phyloP scores from a whole-genome alignment of 2,329 filamentous ascomycete genomes.

The Sclerotinia nivalis region DNA sequence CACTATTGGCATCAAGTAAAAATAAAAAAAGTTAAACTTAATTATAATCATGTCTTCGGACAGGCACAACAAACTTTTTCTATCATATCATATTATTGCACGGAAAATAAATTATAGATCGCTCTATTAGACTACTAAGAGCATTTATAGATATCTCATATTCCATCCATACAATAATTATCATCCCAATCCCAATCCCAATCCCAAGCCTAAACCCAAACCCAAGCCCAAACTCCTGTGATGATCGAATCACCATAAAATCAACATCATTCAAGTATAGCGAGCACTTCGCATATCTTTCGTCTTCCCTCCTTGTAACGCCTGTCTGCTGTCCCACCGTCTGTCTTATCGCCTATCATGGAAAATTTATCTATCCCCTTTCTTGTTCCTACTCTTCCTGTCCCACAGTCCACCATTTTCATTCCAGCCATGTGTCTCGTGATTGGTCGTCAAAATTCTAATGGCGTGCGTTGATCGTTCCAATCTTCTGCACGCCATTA shows the following conservation, averaged over 20 bases:
- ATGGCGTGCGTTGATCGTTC: background rate
- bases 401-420: background rate
- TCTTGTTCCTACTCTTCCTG: background rate
- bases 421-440: background rate
- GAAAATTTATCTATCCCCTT: background rate
- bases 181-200: background rate
- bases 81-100: no score
- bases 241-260: background rate
- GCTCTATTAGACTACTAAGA: no score
- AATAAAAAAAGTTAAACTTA: no score
- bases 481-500: no score
- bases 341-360: conserved; percentile 27
- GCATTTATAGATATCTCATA: no score
- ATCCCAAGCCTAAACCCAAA: background rate
- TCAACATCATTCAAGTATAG: conserved; percentile 25
- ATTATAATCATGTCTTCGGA: no score
- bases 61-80: no score
- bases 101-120: no score
- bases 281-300: conserved; percentile 42
- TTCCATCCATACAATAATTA: no score
- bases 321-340: background rate
- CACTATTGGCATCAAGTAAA: no score
- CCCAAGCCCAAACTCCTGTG: background rate
- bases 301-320: conserved; percentile 20
- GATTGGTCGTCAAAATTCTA: background rate